Base-by-base conservation (phyloP, 129 eudicot species). In the Helianthus annuus region DNA sequence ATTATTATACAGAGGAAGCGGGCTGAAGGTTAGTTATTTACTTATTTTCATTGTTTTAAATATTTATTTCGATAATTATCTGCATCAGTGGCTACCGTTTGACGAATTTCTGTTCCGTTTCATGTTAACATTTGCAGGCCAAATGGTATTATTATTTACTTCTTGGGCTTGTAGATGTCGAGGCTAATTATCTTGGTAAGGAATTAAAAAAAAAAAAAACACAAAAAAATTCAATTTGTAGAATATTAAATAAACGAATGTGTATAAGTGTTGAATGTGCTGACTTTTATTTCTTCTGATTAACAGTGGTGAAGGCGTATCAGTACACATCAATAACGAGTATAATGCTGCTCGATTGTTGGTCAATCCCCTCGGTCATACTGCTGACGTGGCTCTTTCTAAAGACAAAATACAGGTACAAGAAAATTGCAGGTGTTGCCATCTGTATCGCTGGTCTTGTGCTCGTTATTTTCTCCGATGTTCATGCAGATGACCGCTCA, bases 311-410 rank as follows among this genome's bases (percentile, higher is more conserved):
- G 57, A 93, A 93, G 89, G 98, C 98, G 36, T 93, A 93, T 75
- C 98, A 93, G 71, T 93, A 93, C 78, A 93, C 98, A 48, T 89
- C 98, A 19, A 75, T 93, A 68, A 93, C 98, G 44, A 93, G 98
- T 58, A 88, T 93, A 14, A 93, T 89, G 95, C 78, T 93, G 70
- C 92, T 93, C 79, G 98, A 93, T 82, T 93, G 98, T 79, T 93
- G 98, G 98, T 63, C 97, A 39, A 93, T 93, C 64, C 98, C 98
- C 4, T 89, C 90, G 15, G 98, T 93, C 73, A 85, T 93, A 40
- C 59, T 93, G 32, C 85, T 93, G 54, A 93, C 98, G 14, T 87
- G 98, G 96, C 77, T 87, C 49, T 93, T 93, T 74, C 83, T 93
- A 81, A 89, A 89, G 88, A 93, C 98, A 45, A 89, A 84, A 74